Evolutionary conservation across 2,329 filamentous ascomycete genomes (phyloP), one percentile per base, ranked within the genome.

Genomic region (Purpureocillium lavendulum): DNA sequence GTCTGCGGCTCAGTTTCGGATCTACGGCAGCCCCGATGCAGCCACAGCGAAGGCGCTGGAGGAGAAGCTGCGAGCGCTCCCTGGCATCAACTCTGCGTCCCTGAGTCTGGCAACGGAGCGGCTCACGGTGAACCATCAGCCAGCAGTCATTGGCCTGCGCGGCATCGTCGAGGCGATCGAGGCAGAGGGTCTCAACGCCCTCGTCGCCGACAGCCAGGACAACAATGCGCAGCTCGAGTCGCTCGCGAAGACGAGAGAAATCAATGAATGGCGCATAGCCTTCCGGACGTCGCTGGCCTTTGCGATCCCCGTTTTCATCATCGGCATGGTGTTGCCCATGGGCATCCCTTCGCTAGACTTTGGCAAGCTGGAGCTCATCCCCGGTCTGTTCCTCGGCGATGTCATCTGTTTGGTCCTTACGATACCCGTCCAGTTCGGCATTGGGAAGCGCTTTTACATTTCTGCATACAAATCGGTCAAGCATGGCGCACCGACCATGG

Each of bases 191-290:
- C 87, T 85, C 59, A 95, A 96, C 57, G 92, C 90, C 2, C 69
- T 98, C 3, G 76, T 97, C 10, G 82, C 89, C 1, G 90, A 97
- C 49, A 84, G 81, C 39, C 87, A 97, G 52, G 92, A 98, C 64
- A 97, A 94, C 59, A 94, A 94, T 55, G 90, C 92, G 1, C 92
- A 98, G 58, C 75, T 98, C 2, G 88, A 97, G 60, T 97, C 92
- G 1, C 73, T 98, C 3, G 85, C 92, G 8, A 98, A 98, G 65
- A 97, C 92, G 0, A 86, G 87, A 50, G 92, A 98, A 61, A 95
- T 98, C 45, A 85, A 84, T 47, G 88, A 95, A 61, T 98, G 92
- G 92, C 80, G 77, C 45, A 76, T 71, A 24, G 87, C 88, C 0
- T 94, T 97, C 62, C 71, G 75, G 45, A 72, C 83, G 7, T 95